Percentiles rank a stretch among this genome's conserved stretches.
Evolutionary conservation across 441 rosid species (phyloP).

Genomic region (Pelargonium hybrid): DNA sequence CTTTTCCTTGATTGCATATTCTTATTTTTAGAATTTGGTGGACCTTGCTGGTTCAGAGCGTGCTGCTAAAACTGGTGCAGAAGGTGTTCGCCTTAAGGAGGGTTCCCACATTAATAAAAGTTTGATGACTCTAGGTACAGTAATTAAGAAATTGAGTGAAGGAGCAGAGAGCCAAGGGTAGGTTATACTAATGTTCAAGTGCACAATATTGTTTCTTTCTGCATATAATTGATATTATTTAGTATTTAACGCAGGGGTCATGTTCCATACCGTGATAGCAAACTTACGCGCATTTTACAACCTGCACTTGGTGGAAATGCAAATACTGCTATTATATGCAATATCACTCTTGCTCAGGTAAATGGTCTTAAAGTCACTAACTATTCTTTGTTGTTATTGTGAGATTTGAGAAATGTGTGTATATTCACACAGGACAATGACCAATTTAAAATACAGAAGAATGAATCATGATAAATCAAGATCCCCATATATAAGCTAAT

Average conservation of each 20-base stretch:
- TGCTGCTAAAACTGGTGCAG: slow-evolving; percentile 97
- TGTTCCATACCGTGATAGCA: slow-evolving; percentile 96
- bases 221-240: neutral
- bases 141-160: slow-evolving; percentile 89
- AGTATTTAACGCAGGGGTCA: slow-evolving; percentile 54
- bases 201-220: slow-evolving; percentile 6
- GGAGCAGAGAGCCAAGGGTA: slow-evolving; percentile 97
- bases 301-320: slow-evolving; percentile 98
- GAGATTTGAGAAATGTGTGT: too few relatives aligned
- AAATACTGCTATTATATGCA: slow-evolving; percentile 94
- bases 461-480: too few relatives aligned
- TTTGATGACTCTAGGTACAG: slow-evolving; percentile 92
- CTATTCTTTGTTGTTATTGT: neutral
- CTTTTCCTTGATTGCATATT: neutral
- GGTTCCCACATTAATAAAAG: slow-evolving; percentile 97
- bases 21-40: slow-evolving; percentile 61
- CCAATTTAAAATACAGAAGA: too few relatives aligned
- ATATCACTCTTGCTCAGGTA: slow-evolving; percentile 93
- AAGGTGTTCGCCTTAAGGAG: slow-evolving; percentile 91
- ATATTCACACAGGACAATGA: too few relatives aligned
- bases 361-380: slow-evolving; percentile 11
- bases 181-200: slow-evolving; percentile 16
- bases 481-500: too few relatives aligned
- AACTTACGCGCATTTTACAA: slow-evolving; percentile 90
- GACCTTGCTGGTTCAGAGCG: slow-evolving; percentile 99